phyloP scores from a whole-genome alignment of 2,329 filamentous ascomycete genomes.

The Ceratocystis variospora region DNA sequence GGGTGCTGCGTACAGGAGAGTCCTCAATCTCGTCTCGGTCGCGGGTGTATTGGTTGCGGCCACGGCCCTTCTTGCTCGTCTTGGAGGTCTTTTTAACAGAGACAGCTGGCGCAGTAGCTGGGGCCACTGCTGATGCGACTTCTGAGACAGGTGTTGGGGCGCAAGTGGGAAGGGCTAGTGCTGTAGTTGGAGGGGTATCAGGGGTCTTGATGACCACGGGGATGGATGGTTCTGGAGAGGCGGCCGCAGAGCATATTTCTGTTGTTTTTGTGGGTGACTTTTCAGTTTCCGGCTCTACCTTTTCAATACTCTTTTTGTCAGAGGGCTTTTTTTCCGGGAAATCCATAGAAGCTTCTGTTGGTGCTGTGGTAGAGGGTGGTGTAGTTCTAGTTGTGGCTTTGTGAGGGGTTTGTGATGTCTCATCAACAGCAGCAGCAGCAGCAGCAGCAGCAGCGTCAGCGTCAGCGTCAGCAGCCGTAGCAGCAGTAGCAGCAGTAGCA shows the following conservation, averaged over 20 bases:
- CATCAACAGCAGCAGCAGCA: neutral
- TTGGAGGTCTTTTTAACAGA: constrained; percentile 47
- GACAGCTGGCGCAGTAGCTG: constrained; percentile 27
- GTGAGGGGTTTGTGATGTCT: neutral
- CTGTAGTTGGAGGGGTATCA: constrained; percentile 26
- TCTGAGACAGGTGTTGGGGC: constrained; percentile 22
- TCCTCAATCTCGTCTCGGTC: constrained; percentile 51
- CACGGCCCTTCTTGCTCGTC: constrained; percentile 52
- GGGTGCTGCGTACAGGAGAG: constrained; percentile 44
- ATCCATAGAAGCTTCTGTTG: neutral
- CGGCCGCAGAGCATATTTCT: neutral
- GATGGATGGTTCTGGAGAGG: neutral
- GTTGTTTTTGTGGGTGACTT: constrained; percentile 38
- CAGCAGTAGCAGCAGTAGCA: neutral
- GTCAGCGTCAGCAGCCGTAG: too few relatives aligned
- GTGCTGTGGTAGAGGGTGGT: neutral
- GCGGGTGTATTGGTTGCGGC: constrained; percentile 72
- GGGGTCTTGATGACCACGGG: neutral
- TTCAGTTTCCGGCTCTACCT: constrained; percentile 28
- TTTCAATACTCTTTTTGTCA: neutral
- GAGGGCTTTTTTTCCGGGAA: neutral
- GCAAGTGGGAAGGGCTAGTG: constrained; percentile 32
- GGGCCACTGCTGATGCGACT: constrained; percentile 29
- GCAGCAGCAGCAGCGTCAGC: neutral
- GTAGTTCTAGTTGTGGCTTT: neutral